Conservation (phyloP, 192 early-diverging fungal species). For the Backusella australiensis region DNA sequence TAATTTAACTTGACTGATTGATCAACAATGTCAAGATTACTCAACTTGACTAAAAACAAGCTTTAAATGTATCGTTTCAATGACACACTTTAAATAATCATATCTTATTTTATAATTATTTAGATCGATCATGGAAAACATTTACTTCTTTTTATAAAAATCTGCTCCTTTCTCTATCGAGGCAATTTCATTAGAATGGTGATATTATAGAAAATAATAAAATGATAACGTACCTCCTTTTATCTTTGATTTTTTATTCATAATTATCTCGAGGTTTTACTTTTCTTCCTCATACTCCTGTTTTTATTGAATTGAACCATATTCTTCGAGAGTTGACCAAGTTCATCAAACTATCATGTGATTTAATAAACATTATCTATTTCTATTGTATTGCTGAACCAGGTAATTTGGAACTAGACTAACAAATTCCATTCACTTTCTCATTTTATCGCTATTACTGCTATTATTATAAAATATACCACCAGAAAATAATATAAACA, state of each 20-base stretch:
- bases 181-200: not conserved
- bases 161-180: not conserved
- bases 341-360: not conserved
- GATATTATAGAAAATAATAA: not conserved
- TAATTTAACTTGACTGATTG: not conserved
- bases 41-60: not conserved
- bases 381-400: not conserved
- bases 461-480: not conserved
- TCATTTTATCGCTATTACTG: not conserved
- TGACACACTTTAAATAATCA: not conserved
- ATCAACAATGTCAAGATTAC: not conserved
- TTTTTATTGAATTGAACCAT: constrained; percentile 7
- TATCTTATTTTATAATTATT: not conserved
- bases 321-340: constrained; percentile 3
- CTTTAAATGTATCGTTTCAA: not conserved
- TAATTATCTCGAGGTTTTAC: not conserved
- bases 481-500: not conserved
- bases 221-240: not conserved
- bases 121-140: not conserved
- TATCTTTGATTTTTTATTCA: not conserved
- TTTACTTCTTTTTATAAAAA: not conserved
- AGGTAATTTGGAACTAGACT: constrained; percentile 7
- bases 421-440: not conserved
- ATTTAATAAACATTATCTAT: not conserved
- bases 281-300: not conserved